Base-by-base conservation (phyloP, 2,329 filamentous ascomycete genomes). In the Fusarium continuum region DNA sequence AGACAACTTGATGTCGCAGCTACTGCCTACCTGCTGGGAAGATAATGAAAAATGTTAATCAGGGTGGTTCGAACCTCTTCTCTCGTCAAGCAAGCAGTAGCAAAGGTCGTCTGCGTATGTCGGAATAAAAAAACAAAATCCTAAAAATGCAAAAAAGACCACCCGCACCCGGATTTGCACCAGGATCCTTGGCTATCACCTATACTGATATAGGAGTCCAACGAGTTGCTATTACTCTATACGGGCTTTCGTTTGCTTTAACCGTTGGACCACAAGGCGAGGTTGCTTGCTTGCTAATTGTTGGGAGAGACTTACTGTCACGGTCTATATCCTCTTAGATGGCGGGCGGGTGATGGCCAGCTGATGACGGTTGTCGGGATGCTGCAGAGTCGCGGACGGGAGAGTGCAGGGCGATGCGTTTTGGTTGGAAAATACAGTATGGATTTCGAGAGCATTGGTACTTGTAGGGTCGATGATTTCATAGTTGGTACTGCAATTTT, bases 171-270 rank as follows among this genome's bases (percentile, higher is more conserved):
- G 73, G 72, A 74, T 74, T 75, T 75, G 73, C 71, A 75, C 73
- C 73, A 61, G 65, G 73, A 74, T 75, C 72, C 71, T 74, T 75
- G 73, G 71, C 73, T 75, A 32, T 59, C 68, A 48, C 67, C 67
- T 72, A 72, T 58, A 60, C 58, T 52, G 59, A 43, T 60, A 69
- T 73, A 75, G 72, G 73, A 75, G 73, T 70, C 73, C 70, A 74
- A 74, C 72, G 72, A 74, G 72, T 73, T 74, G 50, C 73, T 74
- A 72, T 73, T 73, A 73, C 72, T 73, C 70, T 73, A 73, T 74
- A 72, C 72, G 72, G 72, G 71, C 56, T 55, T 59, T 58, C 34
- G 25, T 44, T 23, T 32, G 20, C 13, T 41, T 60, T 68, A 55
- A 71, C 68, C 69, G 54, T 43, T 70, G 51, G 65, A 54, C 67